phyloP scores from a whole-genome alignment of 306 rosid species.

The Vigna mungo region DNA sequence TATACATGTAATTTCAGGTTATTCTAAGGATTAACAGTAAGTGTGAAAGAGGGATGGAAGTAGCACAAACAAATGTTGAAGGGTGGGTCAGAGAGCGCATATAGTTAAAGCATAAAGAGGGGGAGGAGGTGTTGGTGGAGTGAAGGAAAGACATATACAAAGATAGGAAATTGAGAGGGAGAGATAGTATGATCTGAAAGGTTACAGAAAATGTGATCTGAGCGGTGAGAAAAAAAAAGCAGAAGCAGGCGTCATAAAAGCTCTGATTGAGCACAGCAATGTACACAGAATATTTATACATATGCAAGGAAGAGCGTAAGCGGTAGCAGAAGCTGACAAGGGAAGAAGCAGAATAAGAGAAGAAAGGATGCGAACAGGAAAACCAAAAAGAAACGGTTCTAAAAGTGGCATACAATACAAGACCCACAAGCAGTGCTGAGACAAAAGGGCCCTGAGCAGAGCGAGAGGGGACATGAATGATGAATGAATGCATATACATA shows the following conservation, averaged over 20 bases:
- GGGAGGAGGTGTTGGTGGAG: not conserved
- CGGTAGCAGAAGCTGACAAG: conserved; percentile 45
- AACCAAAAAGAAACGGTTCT: conserved; percentile 25
- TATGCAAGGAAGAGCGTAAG: not conserved
- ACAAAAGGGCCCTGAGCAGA: conserved; percentile 37
- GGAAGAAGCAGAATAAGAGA: conserved; percentile 5
- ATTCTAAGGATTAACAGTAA: not conserved
- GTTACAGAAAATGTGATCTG: not conserved
- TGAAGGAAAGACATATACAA: not conserved
- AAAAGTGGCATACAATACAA: conserved; percentile 10
- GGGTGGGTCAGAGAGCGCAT: not conserved
- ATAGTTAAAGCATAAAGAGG: not conserved
- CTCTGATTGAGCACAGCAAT: not conserved
- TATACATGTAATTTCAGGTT: not conserved
- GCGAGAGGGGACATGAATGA: not conserved
- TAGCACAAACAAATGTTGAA: not conserved
- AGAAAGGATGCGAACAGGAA: not conserved
- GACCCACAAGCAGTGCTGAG: conserved; percentile 40
- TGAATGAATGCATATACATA: too few species aligned
- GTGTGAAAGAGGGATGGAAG: conserved; percentile 1
- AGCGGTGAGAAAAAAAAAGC: not conserved
- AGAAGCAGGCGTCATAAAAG: conserved; percentile 28
- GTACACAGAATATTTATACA: not conserved
- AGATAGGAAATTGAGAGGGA: not conserved
- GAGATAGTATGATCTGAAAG: not conserved